A percentile compares a stretch with the other conserved stretches of the same genome.
Evolutionary conservation across 2,329 filamentous ascomycete genomes (phyloP).

Genomic region (Xylaria sp.): DNA sequence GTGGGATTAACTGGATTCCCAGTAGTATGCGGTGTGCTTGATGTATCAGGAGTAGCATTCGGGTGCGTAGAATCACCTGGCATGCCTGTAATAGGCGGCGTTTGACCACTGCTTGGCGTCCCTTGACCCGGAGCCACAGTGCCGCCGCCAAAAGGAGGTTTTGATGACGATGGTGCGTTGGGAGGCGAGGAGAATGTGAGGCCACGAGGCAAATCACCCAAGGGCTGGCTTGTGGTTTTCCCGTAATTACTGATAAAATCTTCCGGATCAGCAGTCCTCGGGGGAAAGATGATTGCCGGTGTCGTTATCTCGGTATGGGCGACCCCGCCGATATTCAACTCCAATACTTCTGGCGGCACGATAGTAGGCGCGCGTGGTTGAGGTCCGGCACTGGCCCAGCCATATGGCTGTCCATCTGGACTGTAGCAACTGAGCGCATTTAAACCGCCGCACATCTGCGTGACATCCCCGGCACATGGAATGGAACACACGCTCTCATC

Average conservation of each 20-base stretch:
- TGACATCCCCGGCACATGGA: constrained; percentile 60
- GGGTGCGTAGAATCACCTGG: constrained; percentile 9
- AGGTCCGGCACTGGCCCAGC: constrained; percentile 47
- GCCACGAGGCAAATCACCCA: constrained; percentile 41
- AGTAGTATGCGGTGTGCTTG: constrained; percentile 2
- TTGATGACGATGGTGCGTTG: constrained; percentile 23
- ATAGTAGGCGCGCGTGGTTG: constrained; percentile 42
- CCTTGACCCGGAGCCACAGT: constrained; percentile 31
- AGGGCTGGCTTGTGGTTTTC: constrained; percentile 39
- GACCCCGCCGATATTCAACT: constrained; percentile 43
- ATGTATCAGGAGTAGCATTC: background rate
- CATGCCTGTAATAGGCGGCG: constrained; percentile 3
- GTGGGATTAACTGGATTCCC: constrained; percentile 8
- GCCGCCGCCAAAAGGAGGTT: constrained; percentile 24
- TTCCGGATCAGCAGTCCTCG: constrained; percentile 35
- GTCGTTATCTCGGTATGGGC: constrained; percentile 42
- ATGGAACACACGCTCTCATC: constrained; percentile 58
- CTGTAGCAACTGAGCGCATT: constrained; percentile 59
- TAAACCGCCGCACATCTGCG: constrained; percentile 61
- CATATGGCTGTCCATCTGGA: constrained; percentile 49
- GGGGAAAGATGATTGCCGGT: constrained; percentile 41
- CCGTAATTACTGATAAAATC: constrained; percentile 40
- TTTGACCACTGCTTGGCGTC: constrained; percentile 25
- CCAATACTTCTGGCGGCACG: constrained; percentile 41
- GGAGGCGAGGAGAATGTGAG: constrained; percentile 30